Conservation (phyloP, 352 stramenopile genomes). For the Blastocystis sp. region DNA sequence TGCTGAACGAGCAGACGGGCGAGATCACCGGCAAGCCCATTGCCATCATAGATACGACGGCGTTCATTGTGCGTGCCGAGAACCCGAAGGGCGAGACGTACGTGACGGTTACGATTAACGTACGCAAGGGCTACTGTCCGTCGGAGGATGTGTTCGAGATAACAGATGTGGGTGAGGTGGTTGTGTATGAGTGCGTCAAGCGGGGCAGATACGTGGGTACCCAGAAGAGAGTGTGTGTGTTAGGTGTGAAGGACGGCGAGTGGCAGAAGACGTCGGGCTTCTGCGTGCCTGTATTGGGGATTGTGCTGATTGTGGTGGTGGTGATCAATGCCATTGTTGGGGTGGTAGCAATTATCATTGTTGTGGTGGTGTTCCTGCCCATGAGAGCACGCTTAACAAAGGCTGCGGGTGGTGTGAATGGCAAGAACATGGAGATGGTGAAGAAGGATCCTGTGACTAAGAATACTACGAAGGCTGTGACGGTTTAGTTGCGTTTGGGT, state of each 20-base stretch:
- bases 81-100: background rate
- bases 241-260: constrained; percentile 16
- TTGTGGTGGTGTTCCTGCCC: constrained; percentile 1
- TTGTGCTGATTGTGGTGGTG: constrained; percentile 3
- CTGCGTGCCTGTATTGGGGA: background rate
- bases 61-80: background rate
- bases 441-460: background rate
- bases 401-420: constrained; percentile 32
- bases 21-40: constrained; percentile 6
- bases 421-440: background rate
- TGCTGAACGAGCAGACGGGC: background rate
- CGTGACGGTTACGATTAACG: background rate
- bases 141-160: background rate
- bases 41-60: background rate
- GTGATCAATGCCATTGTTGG: constrained; percentile 13
- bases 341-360: background rate
- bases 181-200: background rate
- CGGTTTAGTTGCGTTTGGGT: constrained; percentile 5
- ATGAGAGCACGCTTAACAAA: background rate
- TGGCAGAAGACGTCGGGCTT: constrained; percentile 25
- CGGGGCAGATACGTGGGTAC: background rate
- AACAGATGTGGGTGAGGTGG: background rate
- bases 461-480: background rate
- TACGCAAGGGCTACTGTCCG: background rate
- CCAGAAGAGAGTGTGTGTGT: constrained; percentile 1